Conservation (phyloP, 352 stramenopile genomes). For the Globisporangium spiculum region DNA sequence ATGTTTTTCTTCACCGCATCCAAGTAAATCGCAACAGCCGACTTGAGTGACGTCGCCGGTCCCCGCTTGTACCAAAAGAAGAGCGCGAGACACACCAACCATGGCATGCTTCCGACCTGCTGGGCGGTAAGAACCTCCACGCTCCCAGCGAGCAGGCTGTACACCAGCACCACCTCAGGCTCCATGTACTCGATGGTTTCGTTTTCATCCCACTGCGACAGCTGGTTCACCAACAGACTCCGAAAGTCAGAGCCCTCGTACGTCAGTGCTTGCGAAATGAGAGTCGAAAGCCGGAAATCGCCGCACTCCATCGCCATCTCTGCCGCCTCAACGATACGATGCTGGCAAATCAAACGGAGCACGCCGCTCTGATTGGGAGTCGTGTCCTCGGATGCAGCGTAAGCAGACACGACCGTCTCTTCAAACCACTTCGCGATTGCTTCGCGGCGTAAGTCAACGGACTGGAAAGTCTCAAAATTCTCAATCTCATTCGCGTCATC, state of each 20-base stretch:
- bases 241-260: conserved; percentile 55
- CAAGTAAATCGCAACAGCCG: conserved; percentile 39
- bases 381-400: conserved; percentile 9
- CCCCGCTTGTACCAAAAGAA: conserved; percentile 74
- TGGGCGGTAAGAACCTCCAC: conserved; percentile 58
- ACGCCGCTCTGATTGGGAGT: conserved; percentile 30
- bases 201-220: conserved; percentile 56
- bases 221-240: conserved; percentile 46
- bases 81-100: conserved; percentile 57
- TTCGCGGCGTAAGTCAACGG: conserved; percentile 64
- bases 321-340: conserved; percentile 54
- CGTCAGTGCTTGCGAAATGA: conserved; percentile 56
- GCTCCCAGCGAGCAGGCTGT: conserved; percentile 59
- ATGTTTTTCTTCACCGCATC: conserved; percentile 41
- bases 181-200: conserved; percentile 57
- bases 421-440: conserved; percentile 80
- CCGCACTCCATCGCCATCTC: conserved; percentile 58
- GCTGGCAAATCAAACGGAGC: conserved; percentile 46
- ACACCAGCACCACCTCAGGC: conserved; percentile 53
- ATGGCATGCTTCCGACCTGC: conserved; percentile 41
- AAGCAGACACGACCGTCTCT: conserved; percentile 28
- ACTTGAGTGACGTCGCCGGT: conserved; percentile 43
- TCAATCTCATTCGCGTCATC: conserved; percentile 63
- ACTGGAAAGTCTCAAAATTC: conserved; percentile 64
- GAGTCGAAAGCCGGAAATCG: conserved; percentile 60